Percentiles rank a stretch among this genome's conserved stretches.
phyloP scores from a whole-genome alignment of 2,329 filamentous ascomycete species.

The Aspergillus sp. region DNA sequence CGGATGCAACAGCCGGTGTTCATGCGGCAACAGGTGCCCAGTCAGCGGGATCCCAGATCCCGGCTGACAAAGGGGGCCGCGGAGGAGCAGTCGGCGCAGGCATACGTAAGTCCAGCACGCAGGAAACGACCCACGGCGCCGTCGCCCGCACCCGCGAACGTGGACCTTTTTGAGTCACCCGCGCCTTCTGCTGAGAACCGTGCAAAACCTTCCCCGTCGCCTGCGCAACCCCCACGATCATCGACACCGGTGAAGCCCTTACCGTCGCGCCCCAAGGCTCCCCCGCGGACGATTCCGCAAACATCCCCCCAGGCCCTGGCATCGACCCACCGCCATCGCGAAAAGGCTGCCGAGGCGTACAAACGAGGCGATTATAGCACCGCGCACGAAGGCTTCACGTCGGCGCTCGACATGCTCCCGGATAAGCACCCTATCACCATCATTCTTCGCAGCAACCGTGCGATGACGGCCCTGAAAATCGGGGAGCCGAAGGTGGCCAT shows the following conservation, averaged over 20 bases:
- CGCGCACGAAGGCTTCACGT: constrained; percentile 78
- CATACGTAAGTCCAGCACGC: constrained; percentile 82
- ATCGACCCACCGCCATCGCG: constrained; percentile 73
- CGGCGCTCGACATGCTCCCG: constrained; percentile 72
- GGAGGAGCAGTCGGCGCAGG: constrained; percentile 77
- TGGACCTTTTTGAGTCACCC: constrained; percentile 62
- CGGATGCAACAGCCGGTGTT: constrained; percentile 44
- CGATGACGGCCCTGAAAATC: constrained; percentile 84
- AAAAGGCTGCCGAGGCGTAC: constrained; percentile 81
- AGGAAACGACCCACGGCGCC: constrained; percentile 60
- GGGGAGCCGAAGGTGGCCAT: constrained; percentile 88
- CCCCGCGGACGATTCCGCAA: constrained; percentile 55
- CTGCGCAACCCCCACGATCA: constrained; percentile 36
- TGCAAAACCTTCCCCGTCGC: constrained; percentile 31
- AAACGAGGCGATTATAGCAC: constrained; percentile 90
- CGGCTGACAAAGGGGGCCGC: constrained; percentile 69
- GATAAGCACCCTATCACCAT: constrained; percentile 77
- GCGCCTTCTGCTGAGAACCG: constrained; percentile 25
- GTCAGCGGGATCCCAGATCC: constrained; percentile 50
- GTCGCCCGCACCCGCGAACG: constrained; percentile 47
- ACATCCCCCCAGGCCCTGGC: constrained; percentile 68
- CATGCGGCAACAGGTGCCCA: constrained; percentile 52
- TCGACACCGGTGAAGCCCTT: constrained; percentile 46
- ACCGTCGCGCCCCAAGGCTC: constrained; percentile 46
- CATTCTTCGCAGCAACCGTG: constrained; percentile 86